Base-by-base conservation (phyloP, 2,329 filamentous ascomycete species). In the Neoarthrinium moseri region DNA sequence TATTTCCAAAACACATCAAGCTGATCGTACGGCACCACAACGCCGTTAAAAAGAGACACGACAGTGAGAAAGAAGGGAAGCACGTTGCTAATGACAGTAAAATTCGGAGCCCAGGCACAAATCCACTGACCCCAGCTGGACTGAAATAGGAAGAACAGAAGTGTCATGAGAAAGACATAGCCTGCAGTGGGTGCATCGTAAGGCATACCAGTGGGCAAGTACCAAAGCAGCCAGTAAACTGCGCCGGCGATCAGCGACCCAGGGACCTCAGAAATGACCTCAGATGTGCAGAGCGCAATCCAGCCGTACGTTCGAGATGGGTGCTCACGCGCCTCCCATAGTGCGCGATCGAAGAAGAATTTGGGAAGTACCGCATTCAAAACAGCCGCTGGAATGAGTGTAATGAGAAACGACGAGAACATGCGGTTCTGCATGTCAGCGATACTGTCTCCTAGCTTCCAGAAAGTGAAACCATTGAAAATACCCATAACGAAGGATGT, bases 51-150 rank as follows among this genome's bases (percentile, higher is more conserved):
- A 20, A 89, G 66, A 33, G 76, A 77, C 57, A 88, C 84, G 72
- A 89, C 83, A 62, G 90, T 82, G 69, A 91, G 87, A 76, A 91
- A 89, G 71, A 91, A 90, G 1, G 87, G 87, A 5, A 90, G 71
- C 18, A 84, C 69, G 58, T 91, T 90, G 34, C 81, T 82, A 52
- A 91, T 89, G 51, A 90, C 86, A 1, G 86, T 89, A 67, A 90
- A 90, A 32, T 75, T 84, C 0, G 88, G 87, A 0, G 88, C 86
- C 64, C 91, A 91, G 1, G 89, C 88, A 51, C 84, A 87, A 54
- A 94, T 89, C 87, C 87, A 92, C 62, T 91, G 88, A 17, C 86
- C 89, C 87, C 84, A 91, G 54, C 75, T 83, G 24, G 77, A 78
- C 62, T 84, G 79, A 74, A 91, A 91, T 6, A 91, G 64, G 71